phyloP scores from a whole-genome alignment of 495 filamentous ascomycete species.

The Annulohypoxylon bovei region DNA sequence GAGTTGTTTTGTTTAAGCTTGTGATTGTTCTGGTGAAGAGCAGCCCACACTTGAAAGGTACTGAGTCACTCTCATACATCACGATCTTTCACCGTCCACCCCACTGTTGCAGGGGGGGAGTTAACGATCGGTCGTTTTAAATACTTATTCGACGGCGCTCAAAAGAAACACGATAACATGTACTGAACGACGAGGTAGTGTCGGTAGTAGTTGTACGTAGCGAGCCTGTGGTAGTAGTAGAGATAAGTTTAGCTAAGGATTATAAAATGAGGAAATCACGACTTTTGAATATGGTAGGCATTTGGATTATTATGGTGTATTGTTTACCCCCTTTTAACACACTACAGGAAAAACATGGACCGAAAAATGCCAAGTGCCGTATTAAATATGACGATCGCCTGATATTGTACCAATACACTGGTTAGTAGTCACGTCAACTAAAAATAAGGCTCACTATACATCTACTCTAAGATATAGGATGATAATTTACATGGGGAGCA shows the following conservation, averaged over 20 bases:
- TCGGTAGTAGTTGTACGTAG: neutral
- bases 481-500: slow-evolving; percentile 6
- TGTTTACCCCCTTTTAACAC: neutral
- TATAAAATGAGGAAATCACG: neutral
- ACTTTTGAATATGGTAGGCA: neutral
- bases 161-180: neutral
- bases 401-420: slow-evolving; percentile 6
- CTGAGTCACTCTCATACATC: slow-evolving; percentile 26
- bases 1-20: slow-evolving; percentile 8
- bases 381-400: slow-evolving; percentile 9
- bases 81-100: slow-evolving; percentile 2
- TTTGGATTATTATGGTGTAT: slow-evolving; percentile 12
- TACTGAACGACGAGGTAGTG: neutral
- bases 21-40: slow-evolving; percentile 13
- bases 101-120: neutral
- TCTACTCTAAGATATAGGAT: slow-evolving; percentile 11
- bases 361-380: slow-evolving; percentile 1
- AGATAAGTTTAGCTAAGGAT: neutral
- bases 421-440: slow-evolving; percentile 1
- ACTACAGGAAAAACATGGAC: neutral
- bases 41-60: slow-evolving; percentile 6
- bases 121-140: neutral
- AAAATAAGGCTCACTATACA: slow-evolving; percentile 14
- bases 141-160: neutral
- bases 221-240: neutral